Base-by-base conservation (phyloP, 257 asterid species). In the Solanum chmielewskii region DNA sequence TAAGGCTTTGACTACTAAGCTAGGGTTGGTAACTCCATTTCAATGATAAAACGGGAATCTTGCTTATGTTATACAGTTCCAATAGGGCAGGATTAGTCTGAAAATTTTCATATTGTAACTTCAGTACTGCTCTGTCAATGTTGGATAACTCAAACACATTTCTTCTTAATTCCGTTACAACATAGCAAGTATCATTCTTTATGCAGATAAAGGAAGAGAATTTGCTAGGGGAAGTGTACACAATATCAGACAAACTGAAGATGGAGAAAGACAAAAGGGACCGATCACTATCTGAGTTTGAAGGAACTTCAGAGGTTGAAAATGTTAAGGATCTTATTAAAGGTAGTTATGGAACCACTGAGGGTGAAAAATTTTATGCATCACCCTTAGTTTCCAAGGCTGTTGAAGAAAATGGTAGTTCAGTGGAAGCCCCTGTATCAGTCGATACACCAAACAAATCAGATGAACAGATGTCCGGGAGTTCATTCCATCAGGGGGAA, bases 351-450 rank as follows among this genome's bases (percentile, higher is more conserved):
- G 88, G 75, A 86, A 31, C 31, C 16, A 39, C 35, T 39, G 84
- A 83, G 16, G 69, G 64, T 45, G 73, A 87, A 82, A n/a, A 15
- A 4, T 23, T 71, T 81, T 37, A 41, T 69, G 76, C 75, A 87
- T 69, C 83, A 81, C 83, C 88, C 37, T 71, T 59, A 20, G 86
- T 64, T 86, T 64, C 37, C 68, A 87, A 86, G 18, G 87, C 84
- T 47, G 47, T 27, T 59, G 88, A 87, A 84, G 75, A 89, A 84
- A 83, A 35, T 60, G 81, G 27, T 71, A 87, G 86, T 39, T 60
- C 85, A 12, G 44, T 60, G 29, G 86, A 76, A 49, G 45, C 33
- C 84, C 29, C 27, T 52, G 37, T 25, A 11, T 27, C 74, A 71
- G 66, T 37, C 29, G 87, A 86, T 27, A 42, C 31, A 49, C 45